Percentiles rank a stretch among this genome's conserved stretches.
phyloP scores from a whole-genome alignment of 805 yeast genomes.

The Saturnispora galanensis region DNA sequence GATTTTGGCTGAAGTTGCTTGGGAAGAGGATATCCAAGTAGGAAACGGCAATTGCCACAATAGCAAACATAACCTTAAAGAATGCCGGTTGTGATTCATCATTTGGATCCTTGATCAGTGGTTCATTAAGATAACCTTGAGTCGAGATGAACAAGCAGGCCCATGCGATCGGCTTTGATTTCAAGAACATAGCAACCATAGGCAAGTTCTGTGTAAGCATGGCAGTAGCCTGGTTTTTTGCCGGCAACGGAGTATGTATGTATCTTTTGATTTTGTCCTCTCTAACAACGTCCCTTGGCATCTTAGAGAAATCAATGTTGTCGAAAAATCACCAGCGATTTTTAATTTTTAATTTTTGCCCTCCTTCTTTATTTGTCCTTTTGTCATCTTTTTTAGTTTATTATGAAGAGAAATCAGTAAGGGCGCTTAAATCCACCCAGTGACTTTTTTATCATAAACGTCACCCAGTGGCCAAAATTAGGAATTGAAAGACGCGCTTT shows the following conservation, averaged over 20 bases:
- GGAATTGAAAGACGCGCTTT: too few relatives aligned
- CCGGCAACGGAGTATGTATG: constrained; percentile 38
- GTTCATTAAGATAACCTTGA: constrained; percentile 38
- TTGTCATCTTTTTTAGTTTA: too few relatives aligned
- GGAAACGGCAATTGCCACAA: constrained; percentile 38
- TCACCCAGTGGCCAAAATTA: too few relatives aligned
- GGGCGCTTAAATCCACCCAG: too few relatives aligned
- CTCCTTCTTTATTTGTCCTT: too few relatives aligned
- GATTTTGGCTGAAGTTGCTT: constrained; percentile 3
- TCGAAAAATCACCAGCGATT: too few relatives aligned
- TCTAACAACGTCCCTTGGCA: constrained; percentile 22
- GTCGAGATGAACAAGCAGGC: constrained; percentile 41
- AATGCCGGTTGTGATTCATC: constrained; percentile 35
- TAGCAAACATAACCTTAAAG: constrained; percentile 37
- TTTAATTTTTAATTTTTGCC: too few relatives aligned
- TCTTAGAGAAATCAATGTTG: background rate
- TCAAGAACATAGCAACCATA: constrained; percentile 56
- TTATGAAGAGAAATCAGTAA: too few relatives aligned
- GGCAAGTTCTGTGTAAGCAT: constrained; percentile 46
- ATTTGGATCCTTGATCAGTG: constrained; percentile 20
- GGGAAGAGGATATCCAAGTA: constrained; percentile 47
- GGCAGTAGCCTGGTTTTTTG: constrained; percentile 35
- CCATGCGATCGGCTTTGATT: constrained; percentile 48
- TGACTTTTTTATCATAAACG: too few relatives aligned
- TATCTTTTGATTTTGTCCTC: constrained; percentile 27